Percentiles rank a stretch among this genome's conserved stretches.
These are phyloP conservation scores for Fusarium udum DNA, from an alignment of 2,329 filamentous ascomycete genomes.

Conservation along the genomic window DNA sequence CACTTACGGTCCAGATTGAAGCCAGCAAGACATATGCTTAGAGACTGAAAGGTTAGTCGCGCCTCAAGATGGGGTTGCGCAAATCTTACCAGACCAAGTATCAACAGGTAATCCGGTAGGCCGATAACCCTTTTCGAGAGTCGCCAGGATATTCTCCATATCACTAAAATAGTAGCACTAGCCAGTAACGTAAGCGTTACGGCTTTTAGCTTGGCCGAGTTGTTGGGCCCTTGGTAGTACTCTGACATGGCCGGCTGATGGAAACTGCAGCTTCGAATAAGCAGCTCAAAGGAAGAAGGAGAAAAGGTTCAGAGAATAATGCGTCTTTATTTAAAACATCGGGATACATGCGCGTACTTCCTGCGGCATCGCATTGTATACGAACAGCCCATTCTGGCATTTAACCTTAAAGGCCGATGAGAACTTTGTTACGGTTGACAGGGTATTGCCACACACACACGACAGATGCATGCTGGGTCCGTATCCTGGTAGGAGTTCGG, in stretches of 20 bases:
- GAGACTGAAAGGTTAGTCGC: not conserved
- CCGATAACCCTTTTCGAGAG: not conserved
- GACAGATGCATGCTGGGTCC: not conserved
- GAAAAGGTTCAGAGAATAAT: not conserved
- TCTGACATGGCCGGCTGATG: not conserved
- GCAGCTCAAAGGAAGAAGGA: not conserved
- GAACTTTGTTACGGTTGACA: not conserved
- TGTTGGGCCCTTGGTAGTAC: not conserved
- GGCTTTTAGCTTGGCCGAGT: conserved; percentile 1
- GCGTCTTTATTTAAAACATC: not conserved
- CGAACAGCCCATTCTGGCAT: not conserved
- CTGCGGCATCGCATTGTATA: not conserved
- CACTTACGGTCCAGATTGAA: not conserved
- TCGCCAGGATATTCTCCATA: conserved; percentile 1
- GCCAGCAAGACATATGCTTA: not conserved
- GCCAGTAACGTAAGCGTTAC: not conserved
- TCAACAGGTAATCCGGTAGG: not conserved
- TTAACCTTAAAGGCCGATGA: not conserved
- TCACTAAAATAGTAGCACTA: not conserved
- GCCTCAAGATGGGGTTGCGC: not conserved
- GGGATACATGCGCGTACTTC: not conserved
- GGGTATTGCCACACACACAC: not conserved
- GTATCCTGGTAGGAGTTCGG: not conserved
- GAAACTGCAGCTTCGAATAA: not conserved
- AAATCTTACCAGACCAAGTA: not conserved